Percentiles rank a stretch among this genome's conserved stretches.
Conservation (phyloP, 2,329 filamentous ascomycete genomes). For the Colletotrichum sp. region DNA sequence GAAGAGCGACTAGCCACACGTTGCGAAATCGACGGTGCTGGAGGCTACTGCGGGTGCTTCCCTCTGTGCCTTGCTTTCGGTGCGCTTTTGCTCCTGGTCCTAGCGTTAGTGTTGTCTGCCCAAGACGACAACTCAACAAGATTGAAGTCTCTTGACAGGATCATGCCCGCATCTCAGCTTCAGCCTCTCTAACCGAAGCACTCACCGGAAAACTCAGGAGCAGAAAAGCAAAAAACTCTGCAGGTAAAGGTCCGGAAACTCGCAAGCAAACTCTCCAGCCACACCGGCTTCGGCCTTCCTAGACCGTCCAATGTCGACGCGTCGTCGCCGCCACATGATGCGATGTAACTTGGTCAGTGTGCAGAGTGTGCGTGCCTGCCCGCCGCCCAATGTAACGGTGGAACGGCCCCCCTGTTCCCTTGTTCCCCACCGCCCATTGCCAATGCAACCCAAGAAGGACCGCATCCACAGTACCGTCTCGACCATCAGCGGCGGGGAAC, state of each 20-base stretch:
- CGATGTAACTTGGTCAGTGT: constrained; percentile 6
- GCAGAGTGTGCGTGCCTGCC: neutral
- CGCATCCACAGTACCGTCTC: constrained; percentile 8
- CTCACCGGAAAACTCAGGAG: neutral
- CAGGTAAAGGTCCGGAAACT: neutral
- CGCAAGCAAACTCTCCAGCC: constrained; percentile 1
- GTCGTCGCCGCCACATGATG: constrained; percentile 10
- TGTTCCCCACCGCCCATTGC: neutral
- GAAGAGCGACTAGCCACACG: neutral
- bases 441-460: neutral
- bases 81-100: neutral
- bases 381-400: constrained; percentile 17
- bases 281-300: neutral
- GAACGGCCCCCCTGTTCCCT: constrained; percentile 10
- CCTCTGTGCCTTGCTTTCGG: constrained; percentile 16
- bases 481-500: neutral
- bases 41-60: constrained; percentile 9
- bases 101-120: neutral
- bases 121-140: neutral
- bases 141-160: neutral
- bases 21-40: neutral
- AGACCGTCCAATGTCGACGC: constrained; percentile 11
- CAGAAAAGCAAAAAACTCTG: neutral
- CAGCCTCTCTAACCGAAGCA: neutral
- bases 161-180: constrained; percentile 3